phyloP scores from a whole-genome alignment of 345 rosid genomes.

The Sisymbrium irio region DNA sequence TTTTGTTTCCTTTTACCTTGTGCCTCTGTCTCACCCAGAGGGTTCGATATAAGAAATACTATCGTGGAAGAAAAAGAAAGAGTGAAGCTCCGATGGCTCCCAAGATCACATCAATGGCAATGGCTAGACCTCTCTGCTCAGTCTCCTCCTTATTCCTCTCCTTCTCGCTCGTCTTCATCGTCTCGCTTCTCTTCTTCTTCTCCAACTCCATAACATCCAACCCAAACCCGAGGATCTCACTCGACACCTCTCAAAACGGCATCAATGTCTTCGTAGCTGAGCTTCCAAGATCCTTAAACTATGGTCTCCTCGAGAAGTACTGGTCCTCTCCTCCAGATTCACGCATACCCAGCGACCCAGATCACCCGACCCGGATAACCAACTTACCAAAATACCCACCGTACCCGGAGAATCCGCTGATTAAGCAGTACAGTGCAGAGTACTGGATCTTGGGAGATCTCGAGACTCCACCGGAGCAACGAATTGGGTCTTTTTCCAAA shows the following conservation, averaged over 20 bases:
- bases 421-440: slow-evolving; percentile 97
- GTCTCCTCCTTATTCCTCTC: slow-evolving; percentile 40
- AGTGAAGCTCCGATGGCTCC: slow-evolving; percentile 29
- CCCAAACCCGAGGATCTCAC: slow-evolving; percentile 12
- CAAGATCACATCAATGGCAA: slow-evolving; percentile 33
- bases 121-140: slow-evolving; percentile 31
- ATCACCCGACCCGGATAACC: slow-evolving; percentile 42
- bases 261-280: slow-evolving; percentile 74
- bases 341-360: slow-evolving; percentile 72
- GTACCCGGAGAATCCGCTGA: slow-evolving; percentile 77
- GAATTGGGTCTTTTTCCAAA: slow-evolving; percentile 54
- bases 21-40: background rate
- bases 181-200: slow-evolving; percentile 43
- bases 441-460: slow-evolving; percentile 90
- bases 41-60: background rate
- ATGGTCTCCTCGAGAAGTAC: slow-evolving; percentile 68
- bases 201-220: slow-evolving; percentile 11
- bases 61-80: background rate
- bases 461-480: slow-evolving; percentile 52
- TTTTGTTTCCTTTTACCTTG: too few species aligned
- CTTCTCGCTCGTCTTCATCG: slow-evolving; percentile 36
- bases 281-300: slow-evolving; percentile 85
- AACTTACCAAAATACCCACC: slow-evolving; percentile 45
- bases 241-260: slow-evolving; percentile 18
- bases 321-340: slow-evolving; percentile 71